phyloP scores from a whole-genome alignment of 164 flowering plant genomes.

The Berberis vulgaris region DNA sequence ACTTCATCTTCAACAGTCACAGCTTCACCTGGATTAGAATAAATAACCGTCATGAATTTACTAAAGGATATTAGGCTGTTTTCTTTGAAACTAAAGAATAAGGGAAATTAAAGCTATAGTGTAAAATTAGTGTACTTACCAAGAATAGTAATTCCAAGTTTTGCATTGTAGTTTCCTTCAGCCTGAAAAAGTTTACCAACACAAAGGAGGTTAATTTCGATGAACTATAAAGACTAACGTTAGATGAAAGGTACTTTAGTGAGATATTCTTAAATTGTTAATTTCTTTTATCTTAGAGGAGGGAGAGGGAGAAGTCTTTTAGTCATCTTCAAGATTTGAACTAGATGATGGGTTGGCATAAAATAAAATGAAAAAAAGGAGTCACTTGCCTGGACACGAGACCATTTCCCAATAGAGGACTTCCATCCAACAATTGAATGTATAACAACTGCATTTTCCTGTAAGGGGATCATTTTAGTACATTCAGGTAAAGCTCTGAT shows the following conservation, averaged over 20 bases:
- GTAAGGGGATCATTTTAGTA: slow-evolving; percentile 9
- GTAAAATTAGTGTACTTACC: slow-evolving; percentile 28
- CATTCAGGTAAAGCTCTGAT: slow-evolving; percentile 5
- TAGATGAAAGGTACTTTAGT: not conserved
- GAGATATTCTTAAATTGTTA: not conserved
- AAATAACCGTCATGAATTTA: slow-evolving; percentile 1
- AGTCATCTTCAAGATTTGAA: not conserved
- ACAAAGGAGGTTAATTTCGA: not conserved
- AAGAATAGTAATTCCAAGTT: slow-evolving; percentile 74
- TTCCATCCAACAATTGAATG: slow-evolving; percentile 97
- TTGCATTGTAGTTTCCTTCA: slow-evolving; percentile 52
- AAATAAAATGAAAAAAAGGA: not conserved
- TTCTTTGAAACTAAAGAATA: not conserved
- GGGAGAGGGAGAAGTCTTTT: not conserved
- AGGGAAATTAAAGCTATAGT: not conserved
- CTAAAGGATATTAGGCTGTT: too few species aligned
- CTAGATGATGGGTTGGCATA: not conserved
- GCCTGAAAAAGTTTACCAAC: slow-evolving; percentile 31
- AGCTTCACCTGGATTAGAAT: slow-evolving; percentile 58
- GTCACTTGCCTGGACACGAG: slow-evolving; percentile 77
- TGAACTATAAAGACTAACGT: not conserved
- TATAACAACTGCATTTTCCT: slow-evolving; percentile 93
- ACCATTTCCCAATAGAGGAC: slow-evolving; percentile 94
- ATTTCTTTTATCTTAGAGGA: too few species aligned
- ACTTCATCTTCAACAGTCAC: slow-evolving; percentile 95